Evolutionary conservation across 73 alveolate species (phyloP).

Genomic region (Tetrahymena thermophila): DNA sequence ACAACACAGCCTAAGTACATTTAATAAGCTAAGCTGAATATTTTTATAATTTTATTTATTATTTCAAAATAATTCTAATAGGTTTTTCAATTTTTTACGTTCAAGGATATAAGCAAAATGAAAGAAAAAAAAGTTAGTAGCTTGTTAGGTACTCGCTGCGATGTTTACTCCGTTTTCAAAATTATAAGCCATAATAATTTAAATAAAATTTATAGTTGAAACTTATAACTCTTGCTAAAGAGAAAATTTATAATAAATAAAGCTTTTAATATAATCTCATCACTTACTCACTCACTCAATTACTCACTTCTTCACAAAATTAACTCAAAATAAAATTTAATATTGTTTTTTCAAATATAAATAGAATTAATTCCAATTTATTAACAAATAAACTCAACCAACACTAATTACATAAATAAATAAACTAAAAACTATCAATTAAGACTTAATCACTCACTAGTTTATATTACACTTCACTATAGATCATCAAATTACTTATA

Average conservation of each 20-base stretch:
- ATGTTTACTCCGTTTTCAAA: neutral
- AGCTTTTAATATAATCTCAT: neutral
- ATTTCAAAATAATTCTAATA: neutral
- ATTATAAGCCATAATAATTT: too few species aligned
- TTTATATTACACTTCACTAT: neutral
- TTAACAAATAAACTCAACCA: neutral
- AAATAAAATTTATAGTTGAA: too few species aligned
- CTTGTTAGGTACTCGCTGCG: neutral
- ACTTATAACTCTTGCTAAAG: too few species aligned
- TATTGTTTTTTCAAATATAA: too few species aligned
- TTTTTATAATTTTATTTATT: neutral
- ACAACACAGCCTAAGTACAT: neutral
- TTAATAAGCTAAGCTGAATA: neutral
- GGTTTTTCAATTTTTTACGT: conserved; percentile 1
- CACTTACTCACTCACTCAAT: neutral
- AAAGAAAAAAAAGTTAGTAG: neutral
- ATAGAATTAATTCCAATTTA: neutral
- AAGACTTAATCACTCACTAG: neutral
- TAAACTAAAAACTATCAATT: neutral
- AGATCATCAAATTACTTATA: neutral
- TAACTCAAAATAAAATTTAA: neutral
- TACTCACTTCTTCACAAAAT: too few species aligned
- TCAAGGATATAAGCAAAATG: neutral
- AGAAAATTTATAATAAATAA: neutral
- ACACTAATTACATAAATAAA: too few species aligned